Evolutionary conservation across 73 alveolate species (phyloP), one percentile per base, ranked within the genome.

Genomic region (Blepharisma stoltei): DNA sequence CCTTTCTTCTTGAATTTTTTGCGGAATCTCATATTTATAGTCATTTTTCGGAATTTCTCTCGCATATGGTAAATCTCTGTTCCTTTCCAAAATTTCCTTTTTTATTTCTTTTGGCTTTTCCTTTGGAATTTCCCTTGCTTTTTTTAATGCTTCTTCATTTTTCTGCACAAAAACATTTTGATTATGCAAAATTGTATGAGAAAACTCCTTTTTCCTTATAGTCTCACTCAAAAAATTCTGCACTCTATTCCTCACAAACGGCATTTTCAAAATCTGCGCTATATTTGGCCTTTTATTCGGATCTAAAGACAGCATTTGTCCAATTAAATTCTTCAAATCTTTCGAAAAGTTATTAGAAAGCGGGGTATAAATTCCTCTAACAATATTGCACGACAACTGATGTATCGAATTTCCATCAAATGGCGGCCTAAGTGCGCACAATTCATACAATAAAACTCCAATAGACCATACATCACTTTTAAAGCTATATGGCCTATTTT

Each of bases 401-500:
- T 92, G 97, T 54, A 95, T 45, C 8, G 83, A 78, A 6, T 89
- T 91, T 6, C 94, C 94, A 55, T 95, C 95, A 50, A 95, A 94
- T 44, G 99, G 97, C 60, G 97, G 97, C 68, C 85, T 90, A 7
- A 69, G 81, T 25, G 76, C 67, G 25, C 89, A 84, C 9, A 78
- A 46, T 73, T 78, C 86, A 68, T 23, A 84, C 25, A 67, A 50
- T 54, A 83, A 76, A 46, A 60, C 83, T 6, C 91, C 91, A 21
- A 54, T 70, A 78, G 80, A 81, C 98, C 98, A 93, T 4, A 93
- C 85, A 76, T 93, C 98, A 46, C 93, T 79, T 76, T 92, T 83
- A 65, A 93, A 93, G 48, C 87, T 81, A 71, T 93, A 93, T 11
- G 97, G 97, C 68, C 89, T 92, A 67, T 80, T 83, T 70, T 86